These are phyloP conservation scores for Camelina neglecta DNA, from an alignment of 345 rosid species.

Conservation along the genomic window DNA sequence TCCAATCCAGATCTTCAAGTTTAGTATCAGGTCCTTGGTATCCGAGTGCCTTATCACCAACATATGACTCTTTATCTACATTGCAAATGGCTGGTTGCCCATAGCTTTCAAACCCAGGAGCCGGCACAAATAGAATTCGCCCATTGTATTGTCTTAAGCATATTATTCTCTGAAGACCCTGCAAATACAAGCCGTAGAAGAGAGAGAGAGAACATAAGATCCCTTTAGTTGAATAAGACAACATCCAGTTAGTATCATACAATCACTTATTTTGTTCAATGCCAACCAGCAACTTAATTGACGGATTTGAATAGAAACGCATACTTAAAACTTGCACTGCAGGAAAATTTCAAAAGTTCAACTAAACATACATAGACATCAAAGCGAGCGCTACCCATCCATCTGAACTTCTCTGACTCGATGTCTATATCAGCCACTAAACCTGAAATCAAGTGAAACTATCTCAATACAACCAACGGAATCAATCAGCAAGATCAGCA, in stretches of 20 bases:
- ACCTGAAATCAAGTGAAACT: slow-evolving; percentile 54
- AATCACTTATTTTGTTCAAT: not conserved
- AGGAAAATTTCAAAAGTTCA: slow-evolving; percentile 6
- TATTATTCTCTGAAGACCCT: slow-evolving; percentile 80
- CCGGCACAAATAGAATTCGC: slow-evolving; percentile 79
- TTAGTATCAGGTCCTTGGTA: slow-evolving; percentile 73
- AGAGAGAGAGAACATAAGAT: not conserved
- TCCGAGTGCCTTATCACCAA: slow-evolving; percentile 42
- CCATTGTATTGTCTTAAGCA: slow-evolving; percentile 75
- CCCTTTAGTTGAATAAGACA: slow-evolving; percentile 16
- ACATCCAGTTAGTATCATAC: not conserved
- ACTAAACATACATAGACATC: slow-evolving; percentile 77
- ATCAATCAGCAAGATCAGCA: slow-evolving; percentile 8
- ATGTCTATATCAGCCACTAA: slow-evolving; percentile 95
- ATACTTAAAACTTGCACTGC: slow-evolving; percentile 15
- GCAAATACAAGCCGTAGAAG: slow-evolving; percentile 25
- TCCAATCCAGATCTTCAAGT: slow-evolving; percentile 63
- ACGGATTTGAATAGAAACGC: slow-evolving; percentile 4
- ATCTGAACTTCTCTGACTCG: slow-evolving; percentile 89
- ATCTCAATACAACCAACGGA: slow-evolving; percentile 19
- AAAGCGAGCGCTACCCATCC: slow-evolving; percentile 93
- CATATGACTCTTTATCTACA: slow-evolving; percentile 42
- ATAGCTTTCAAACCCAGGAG: slow-evolving; percentile 81
- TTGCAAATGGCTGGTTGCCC: slow-evolving; percentile 65
- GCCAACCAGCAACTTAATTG: not conserved